Evolutionary conservation across 169 alveolate genomes (phyloP).

Genomic region (Eimeria necatrix): DNA sequence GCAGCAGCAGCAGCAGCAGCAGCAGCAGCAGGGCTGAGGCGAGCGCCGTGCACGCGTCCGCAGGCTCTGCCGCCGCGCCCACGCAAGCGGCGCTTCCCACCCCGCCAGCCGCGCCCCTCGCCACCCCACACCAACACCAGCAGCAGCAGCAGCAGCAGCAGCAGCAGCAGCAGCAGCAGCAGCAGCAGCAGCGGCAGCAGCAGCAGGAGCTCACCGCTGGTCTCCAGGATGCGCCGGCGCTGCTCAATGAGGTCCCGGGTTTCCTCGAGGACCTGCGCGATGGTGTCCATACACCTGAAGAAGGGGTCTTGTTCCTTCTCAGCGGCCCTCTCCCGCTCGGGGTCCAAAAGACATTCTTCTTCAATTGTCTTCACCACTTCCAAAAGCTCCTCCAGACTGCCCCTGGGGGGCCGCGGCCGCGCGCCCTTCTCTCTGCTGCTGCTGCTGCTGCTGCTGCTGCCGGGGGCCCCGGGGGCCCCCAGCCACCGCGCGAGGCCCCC

Average conservation of each 20-base stretch:
- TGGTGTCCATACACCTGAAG: slow-evolving; percentile 20
- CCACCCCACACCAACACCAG: not conserved
- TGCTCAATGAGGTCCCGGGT: slow-evolving; percentile 36
- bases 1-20: not conserved
- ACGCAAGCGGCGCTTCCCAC: too few species aligned
- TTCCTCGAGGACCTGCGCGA: slow-evolving; percentile 18
- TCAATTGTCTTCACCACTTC: slow-evolving; percentile 38
- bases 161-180: not conserved
- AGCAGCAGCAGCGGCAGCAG: too few species aligned
- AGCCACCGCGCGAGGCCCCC: not conserved
- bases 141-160: not conserved
- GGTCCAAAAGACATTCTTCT: slow-evolving; percentile 20
- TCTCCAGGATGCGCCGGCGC: slow-evolving; percentile 3
- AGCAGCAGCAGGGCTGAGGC: not conserved
- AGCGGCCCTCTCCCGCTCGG: not conserved
- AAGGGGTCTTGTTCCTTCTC: slow-evolving; percentile 44
- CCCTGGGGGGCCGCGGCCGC: not conserved
- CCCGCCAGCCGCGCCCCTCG: too few species aligned
- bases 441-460: not conserved
- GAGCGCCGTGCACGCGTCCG: not conserved
- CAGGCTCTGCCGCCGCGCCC: too few species aligned
- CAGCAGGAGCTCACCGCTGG: not conserved
- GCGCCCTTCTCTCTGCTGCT: not conserved
- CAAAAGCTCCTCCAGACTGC: slow-evolving; percentile 20
- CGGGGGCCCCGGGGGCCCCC: not conserved